Conservation (phyloP, 257 asterid genomes). For the Solanum clarkiae region DNA sequence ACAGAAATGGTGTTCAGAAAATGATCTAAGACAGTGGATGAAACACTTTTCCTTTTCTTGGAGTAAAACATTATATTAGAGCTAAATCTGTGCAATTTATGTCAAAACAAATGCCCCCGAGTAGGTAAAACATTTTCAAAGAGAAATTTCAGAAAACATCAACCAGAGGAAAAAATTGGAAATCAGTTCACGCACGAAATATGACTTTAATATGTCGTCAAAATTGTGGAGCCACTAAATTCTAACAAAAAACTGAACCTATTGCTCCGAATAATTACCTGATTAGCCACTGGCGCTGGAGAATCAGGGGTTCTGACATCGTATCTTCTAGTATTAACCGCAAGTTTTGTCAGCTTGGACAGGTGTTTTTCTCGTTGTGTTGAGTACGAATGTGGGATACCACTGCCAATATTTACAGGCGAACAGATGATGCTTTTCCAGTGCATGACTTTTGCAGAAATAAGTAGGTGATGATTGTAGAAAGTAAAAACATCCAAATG, state of each 20-base stretch:
- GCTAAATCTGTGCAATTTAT: background rate
- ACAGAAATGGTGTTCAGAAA: background rate
- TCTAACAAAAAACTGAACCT: background rate
- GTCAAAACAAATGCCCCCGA: background rate
- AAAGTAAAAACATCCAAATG: background rate
- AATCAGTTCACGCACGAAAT: background rate
- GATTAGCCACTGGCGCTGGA: slow-evolving; percentile 69
- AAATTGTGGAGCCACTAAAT: background rate
- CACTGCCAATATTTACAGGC: slow-evolving; percentile 37
- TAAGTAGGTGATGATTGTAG: background rate
- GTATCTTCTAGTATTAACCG: slow-evolving; percentile 59
- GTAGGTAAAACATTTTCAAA: background rate
- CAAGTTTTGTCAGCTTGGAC: slow-evolving; percentile 69
- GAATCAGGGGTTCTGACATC: slow-evolving; percentile 87
- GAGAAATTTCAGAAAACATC: background rate
- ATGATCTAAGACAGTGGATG: background rate
- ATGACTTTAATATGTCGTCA: background rate
- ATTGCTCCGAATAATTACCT: slow-evolving; percentile 27
- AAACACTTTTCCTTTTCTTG: background rate
- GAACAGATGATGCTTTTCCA: background rate
- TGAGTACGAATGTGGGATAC: slow-evolving; percentile 62
- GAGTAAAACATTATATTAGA: background rate
- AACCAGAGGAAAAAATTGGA: background rate
- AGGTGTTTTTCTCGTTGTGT: slow-evolving; percentile 62
- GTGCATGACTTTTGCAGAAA: background rate